A percentile compares a stretch with the other conserved stretches of the same genome.
These are phyloP conservation scores for Aquilaria yunnanensis DNA, from an alignment of 345 rosid species.

Conservation along the genomic window DNA sequence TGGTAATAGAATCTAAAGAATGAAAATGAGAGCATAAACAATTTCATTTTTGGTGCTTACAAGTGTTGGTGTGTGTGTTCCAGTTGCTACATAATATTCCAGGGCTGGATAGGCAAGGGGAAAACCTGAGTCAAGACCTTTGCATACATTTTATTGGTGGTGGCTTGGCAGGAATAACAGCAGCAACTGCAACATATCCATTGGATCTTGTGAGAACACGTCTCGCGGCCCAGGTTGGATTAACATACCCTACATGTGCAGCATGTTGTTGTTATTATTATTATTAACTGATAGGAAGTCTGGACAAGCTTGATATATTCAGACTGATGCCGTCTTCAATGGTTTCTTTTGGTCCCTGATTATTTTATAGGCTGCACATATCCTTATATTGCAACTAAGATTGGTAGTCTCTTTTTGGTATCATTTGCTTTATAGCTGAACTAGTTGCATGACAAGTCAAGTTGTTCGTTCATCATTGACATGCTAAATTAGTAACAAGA, in stretches of 20 bases:
- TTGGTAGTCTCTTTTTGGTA: no score
- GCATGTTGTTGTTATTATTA: no score
- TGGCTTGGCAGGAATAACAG: constrained; percentile 94
- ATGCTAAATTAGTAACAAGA: no score
- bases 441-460: no score
- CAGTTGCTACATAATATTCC: constrained; percentile 57
- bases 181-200: constrained; percentile 94
- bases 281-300: no score
- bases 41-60: neutral
- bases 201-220: constrained; percentile 98
- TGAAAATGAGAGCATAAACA: neutral
- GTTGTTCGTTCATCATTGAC: no score
- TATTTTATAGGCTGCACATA: no score
- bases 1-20: neutral
- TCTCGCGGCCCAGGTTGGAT: constrained; percentile 85
- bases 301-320: neutral
- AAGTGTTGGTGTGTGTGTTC: constrained; percentile 8
- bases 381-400: no score
- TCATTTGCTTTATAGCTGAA: no score
- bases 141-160: constrained; percentile 76
- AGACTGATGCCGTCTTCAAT: no score
- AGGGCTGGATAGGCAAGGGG: constrained; percentile 40
- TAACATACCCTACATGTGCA: constrained; percentile 5
- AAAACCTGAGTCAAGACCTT: constrained; percentile 42
- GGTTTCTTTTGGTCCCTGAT: no score